Evolutionary conservation across 257 asterid species (phyloP), one percentile per base, ranked within the genome.

Genomic region (Lycium barbarum): DNA sequence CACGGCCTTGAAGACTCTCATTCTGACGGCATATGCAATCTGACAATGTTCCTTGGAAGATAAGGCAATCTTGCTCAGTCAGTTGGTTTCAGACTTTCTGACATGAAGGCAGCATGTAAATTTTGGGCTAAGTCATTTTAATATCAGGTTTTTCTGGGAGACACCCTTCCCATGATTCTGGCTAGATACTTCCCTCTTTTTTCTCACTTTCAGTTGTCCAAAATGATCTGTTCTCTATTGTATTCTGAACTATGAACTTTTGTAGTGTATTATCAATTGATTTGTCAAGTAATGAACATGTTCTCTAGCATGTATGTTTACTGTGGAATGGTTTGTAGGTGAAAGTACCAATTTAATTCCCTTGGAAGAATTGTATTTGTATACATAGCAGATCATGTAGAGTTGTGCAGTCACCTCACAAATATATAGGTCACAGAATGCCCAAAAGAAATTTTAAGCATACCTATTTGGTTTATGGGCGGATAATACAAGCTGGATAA

Each of bases 341-440:
- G 14, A 17, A 70, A 70, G 22, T 68, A 51, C 51, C 51, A 68
- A 36, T 3, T 38, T 68, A 15, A 76, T 51, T 76, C 8, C 22
- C 22, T 49, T 3, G 20, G 22, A 76, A 1, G 81, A 49, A 49
- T 26, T 76, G 22, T 49, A 2, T 20, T 49, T 20, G 13, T 51
- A 18, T 26, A 51, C 51, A 51, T 26, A 53, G 82, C 47, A 3
- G 26, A 53, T 53, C 17, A 26, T 53, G 26, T 13, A 7, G 82
- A 53, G 15, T 76, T 76, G 26, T 76, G 43, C 35, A 26, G 26
- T 76, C 63, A 51, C 47, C 45, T 76, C 63, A 74, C 62, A 76
- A 51, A 51, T 45, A 78, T 78, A 26, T 22, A 14, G 9, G 82
- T 26, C 65, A 13, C 45, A 53, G 26, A 22, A 26, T 8, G 49